Evolutionary conservation across 768 basidiomycete species (phyloP), one percentile per base, ranked within the genome.

Genomic region (Boletus huronensis): DNA sequence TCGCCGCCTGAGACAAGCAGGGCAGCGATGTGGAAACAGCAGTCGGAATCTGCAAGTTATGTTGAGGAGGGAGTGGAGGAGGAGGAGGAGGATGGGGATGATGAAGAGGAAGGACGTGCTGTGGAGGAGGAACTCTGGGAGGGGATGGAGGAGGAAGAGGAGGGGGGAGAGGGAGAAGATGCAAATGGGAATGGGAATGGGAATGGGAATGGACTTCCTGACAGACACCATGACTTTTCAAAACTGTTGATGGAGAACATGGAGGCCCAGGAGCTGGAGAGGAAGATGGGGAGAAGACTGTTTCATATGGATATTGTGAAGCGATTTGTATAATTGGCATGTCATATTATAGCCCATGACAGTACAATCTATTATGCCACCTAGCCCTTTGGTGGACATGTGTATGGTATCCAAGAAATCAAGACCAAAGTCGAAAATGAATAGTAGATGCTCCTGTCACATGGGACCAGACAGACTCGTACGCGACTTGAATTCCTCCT

Each of bases 1-100:
- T 56, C 36, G 19, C 70, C 69, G 2, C 68, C 68, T 0, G 58
- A 60, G 57, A 70, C 62, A 34, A 70, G 64, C 38, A 59, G 58
- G 35, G 66, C 68, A 17, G 66, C 68, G 25, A 40, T 54, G 44
- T 70, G 66, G 60, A 71, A 61, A 29, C 60, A 57, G 13, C 54
- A 53, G 16, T 53, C 52, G 16, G 56, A 53, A 26, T 44, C 46
- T 39, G 13, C 23, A 13, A 59, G 44, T 29, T 14, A 43, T 8
- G 26, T 0, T 3, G 54, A 54, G 13, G 54, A 52, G 6, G 51
- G 3, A n/a, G 29, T 31, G 13, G 46, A 41, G 6, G 36, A 25
- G 13, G 28, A 38, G 14, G 19, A 11, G 16, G 47, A 1, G 1
- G 47, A 26, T 0, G 52, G 40, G 0, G 62, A 26, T 3, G 48